Conservation (phyloP, 441 rosid species). For the Gossypium schwendimanii region DNA sequence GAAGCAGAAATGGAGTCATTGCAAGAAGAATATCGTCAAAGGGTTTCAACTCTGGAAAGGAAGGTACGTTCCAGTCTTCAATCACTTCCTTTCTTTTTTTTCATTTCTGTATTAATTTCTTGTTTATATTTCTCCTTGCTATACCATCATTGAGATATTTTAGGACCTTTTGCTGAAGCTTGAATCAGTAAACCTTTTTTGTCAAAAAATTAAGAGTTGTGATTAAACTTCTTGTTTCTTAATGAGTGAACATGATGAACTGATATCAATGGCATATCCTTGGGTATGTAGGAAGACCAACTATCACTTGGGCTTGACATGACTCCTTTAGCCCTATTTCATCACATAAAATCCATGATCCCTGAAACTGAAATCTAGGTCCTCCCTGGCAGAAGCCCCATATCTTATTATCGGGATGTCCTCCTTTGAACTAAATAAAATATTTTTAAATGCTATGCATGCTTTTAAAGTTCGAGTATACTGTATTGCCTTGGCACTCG, state of each 20-base stretch:
- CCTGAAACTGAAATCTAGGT: background rate
- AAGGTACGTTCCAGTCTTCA: constrained; percentile 42
- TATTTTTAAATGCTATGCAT: background rate
- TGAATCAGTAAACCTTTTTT: background rate
- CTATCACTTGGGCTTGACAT: background rate
- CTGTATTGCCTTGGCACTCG: background rate
- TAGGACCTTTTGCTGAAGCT: background rate
- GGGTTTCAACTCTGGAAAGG: constrained; percentile 89
- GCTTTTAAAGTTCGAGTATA: background rate
- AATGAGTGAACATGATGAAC: background rate
- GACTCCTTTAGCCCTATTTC: background rate
- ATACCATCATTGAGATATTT: background rate
- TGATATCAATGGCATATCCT: background rate
- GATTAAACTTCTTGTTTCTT: background rate
- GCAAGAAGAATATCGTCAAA: constrained; percentile 97
- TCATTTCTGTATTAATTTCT: constrained; percentile 1
- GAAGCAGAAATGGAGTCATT: constrained; percentile 93
- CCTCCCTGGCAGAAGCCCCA: background rate
- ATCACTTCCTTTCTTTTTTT: background rate
- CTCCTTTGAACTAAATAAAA: background rate
- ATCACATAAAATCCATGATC: background rate
- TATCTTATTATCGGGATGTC: background rate
- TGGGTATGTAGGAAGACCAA: background rate
- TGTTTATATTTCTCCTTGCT: background rate
- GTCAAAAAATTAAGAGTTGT: too few relatives aligned